Conservation (phyloP, 2,329 filamentous ascomycete species). For the Xylaria sp. region DNA sequence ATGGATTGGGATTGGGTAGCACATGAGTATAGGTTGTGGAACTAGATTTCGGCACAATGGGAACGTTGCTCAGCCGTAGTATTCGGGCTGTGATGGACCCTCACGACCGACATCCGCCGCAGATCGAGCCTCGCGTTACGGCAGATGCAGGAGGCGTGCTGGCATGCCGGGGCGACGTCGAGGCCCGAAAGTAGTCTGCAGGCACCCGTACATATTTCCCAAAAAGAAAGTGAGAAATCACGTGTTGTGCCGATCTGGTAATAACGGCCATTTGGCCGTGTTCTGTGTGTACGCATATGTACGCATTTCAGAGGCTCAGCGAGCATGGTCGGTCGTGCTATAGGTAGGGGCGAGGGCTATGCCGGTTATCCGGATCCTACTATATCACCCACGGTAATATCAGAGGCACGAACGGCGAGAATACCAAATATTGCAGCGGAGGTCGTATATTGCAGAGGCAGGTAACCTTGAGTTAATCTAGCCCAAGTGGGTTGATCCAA, state of each 20-base stretch:
- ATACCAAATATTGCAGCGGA: not conserved
- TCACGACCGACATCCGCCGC: not conserved
- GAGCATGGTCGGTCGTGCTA: not conserved
- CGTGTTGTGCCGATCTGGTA: conserved; percentile 1
- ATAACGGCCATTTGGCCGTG: conserved; percentile 1
- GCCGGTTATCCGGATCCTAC: conserved; percentile 4
- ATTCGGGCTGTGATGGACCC: not conserved
- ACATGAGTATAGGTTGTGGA: not conserved
- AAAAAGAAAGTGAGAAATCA: conserved; percentile 16
- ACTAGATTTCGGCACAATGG: not conserved
- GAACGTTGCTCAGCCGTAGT: not conserved
- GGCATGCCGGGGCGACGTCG: not conserved
- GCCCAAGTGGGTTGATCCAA: not conserved
- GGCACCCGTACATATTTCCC: conserved; percentile 11
- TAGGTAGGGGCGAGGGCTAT: not conserved
- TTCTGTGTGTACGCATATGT: not conserved
- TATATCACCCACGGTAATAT: not conserved
- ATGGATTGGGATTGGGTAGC: not conserved
- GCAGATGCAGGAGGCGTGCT: not conserved
- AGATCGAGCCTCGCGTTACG: conserved; percentile 1
- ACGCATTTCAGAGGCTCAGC: not conserved
- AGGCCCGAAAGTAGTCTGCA: conserved; percentile 22
- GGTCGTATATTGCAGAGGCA: not conserved
- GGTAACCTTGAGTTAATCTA: not conserved
- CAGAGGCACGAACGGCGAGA: not conserved